Evolutionary conservation across 352 stramenopile species (phyloP).

Genomic region (Phytophthora quininea): DNA sequence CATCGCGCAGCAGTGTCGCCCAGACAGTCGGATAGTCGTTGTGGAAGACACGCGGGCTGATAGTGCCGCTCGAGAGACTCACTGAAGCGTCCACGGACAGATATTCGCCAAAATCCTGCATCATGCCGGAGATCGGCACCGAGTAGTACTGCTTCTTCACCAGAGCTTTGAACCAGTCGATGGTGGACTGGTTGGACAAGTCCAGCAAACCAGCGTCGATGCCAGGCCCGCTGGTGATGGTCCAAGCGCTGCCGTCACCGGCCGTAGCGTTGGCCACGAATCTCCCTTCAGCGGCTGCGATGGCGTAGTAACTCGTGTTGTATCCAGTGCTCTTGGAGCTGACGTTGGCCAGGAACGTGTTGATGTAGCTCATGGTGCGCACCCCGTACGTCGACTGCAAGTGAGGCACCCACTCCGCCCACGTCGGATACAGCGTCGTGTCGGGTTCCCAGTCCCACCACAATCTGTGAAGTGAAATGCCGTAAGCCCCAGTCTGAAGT

Average conservation of each 20-base stretch:
- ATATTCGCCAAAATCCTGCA: slow-evolving; percentile 38
- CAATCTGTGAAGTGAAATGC: slow-evolving; percentile 22
- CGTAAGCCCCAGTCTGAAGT: slow-evolving; percentile 25
- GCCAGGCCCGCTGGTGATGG: slow-evolving; percentile 29
- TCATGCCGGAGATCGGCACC: slow-evolving; percentile 37
- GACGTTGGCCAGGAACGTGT: slow-evolving; percentile 34
- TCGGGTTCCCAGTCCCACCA: slow-evolving; percentile 40
- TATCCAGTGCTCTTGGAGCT: slow-evolving; percentile 32
- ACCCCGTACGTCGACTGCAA: slow-evolving; percentile 19
- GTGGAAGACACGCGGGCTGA: slow-evolving; percentile 30
- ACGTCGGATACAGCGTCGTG: slow-evolving; percentile 33
- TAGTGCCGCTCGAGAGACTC: slow-evolving; percentile 19
- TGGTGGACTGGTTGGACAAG: slow-evolving; percentile 30
- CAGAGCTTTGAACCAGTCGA: slow-evolving; percentile 35
- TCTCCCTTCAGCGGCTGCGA: slow-evolving; percentile 25
- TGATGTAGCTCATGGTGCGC: slow-evolving; percentile 38
- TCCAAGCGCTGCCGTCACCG: slow-evolving; percentile 25
- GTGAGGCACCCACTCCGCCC: slow-evolving; percentile 30
- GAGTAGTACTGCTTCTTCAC: slow-evolving; percentile 37
- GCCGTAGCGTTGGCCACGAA: slow-evolving; percentile 33
- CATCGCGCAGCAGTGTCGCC: slow-evolving; percentile 27
- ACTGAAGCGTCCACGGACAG: slow-evolving; percentile 29
- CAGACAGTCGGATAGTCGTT: slow-evolving; percentile 36
- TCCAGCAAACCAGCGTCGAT: slow-evolving; percentile 31
- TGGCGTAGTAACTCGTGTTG: slow-evolving; percentile 36